Conservation (phyloP, 805 yeast genomes). For the Cyberlindnera maritima region DNA sequence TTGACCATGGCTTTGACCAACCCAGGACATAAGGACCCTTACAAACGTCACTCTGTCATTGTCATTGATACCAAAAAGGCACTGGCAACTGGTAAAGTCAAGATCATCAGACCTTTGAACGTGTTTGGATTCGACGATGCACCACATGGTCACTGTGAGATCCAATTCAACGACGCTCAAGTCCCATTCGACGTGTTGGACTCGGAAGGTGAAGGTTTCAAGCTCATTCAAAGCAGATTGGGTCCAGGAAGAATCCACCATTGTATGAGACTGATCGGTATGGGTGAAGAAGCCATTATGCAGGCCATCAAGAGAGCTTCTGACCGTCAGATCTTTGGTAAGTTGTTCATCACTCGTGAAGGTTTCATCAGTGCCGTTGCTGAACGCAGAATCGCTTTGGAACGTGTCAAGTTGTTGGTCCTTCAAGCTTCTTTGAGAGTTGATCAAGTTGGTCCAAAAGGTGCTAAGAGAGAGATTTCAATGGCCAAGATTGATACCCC, state of each 20-base stretch:
- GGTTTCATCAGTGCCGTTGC: constrained; percentile 48
- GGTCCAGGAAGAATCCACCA: constrained; percentile 74
- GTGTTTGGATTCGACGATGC: constrained; percentile 67
- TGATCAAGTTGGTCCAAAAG: constrained; percentile 51
- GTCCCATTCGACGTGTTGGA: constrained; percentile 42
- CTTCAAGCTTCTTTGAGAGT: constrained; percentile 60
- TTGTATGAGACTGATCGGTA: constrained; percentile 64
- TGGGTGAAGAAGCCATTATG: constrained; percentile 53
- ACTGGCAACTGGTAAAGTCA: constrained; percentile 46
- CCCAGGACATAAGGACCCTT: constrained; percentile 30
- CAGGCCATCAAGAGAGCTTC: constrained; percentile 50
- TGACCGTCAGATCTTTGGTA: constrained; percentile 50
- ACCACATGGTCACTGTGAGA: constrained; percentile 70
- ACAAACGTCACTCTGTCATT: constrained; percentile 54
- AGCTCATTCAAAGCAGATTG: constrained; percentile 58
- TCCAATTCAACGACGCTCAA: constrained; percentile 47
- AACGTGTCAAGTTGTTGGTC: constrained; percentile 51
- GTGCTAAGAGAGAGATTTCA: constrained; percentile 55
- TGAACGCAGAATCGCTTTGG: constrained; percentile 50
- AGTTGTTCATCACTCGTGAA: constrained; percentile 48
- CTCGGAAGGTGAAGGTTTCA: constrained; percentile 59
- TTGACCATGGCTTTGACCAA: constrained; percentile 29
- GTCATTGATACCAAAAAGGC: constrained; percentile 52
- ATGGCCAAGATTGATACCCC: constrained; percentile 66
- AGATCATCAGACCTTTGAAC: constrained; percentile 45